Base-by-base conservation (phyloP, 1,139 yeast genomes). In the Pichia sp. region DNA sequence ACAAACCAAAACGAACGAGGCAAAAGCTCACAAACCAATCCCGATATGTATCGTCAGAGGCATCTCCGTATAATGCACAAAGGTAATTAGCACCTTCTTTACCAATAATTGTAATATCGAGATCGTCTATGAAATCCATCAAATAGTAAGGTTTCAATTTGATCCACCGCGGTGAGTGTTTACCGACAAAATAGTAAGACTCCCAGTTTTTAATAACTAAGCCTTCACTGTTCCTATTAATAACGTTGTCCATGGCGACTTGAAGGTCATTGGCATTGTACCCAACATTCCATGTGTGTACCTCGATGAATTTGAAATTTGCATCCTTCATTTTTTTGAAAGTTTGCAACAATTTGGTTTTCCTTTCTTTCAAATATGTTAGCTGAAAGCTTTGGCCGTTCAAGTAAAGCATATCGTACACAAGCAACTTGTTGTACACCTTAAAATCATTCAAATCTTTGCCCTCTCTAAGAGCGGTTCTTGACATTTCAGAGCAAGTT, bases 121-220 rank as follows among this genome's bases (percentile, higher is more conserved):
- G 71, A 60, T 87, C 87, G 57, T 89, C 96, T 8, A 96, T 96
- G 67, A 87, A 87, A 50, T 86, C 89, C 54, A 83, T 86, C 54
- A 90, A 72, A 65, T 90, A 91, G 60, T 91, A 96, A 0, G 98
- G 98, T 66, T 93, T 93, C 2, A 91, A 79, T 63, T 93, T 93
- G 26, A 88, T 72, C 96, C 98, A 91, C 21, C 74, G 70, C 28
- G 76, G 75, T 45, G 76, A 75, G 50, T 91, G 71, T 46, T 75
- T 76, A 21, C 82, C 90, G 13, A 87, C 74, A 5, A 70, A 66
- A 66, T 93, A 93, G 21, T 68, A 70, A 16, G 87, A 77, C 6
- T 71, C 69, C 0, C 83, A 78, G 56, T 83, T 78, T 63, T 93
- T 93, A 36, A 93, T 70, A 53, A 93, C 79, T 7, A 93, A 71